phyloP scores from a whole-genome alignment of 352 stramenopile genomes.

The Phytophthora tentaculata region DNA sequence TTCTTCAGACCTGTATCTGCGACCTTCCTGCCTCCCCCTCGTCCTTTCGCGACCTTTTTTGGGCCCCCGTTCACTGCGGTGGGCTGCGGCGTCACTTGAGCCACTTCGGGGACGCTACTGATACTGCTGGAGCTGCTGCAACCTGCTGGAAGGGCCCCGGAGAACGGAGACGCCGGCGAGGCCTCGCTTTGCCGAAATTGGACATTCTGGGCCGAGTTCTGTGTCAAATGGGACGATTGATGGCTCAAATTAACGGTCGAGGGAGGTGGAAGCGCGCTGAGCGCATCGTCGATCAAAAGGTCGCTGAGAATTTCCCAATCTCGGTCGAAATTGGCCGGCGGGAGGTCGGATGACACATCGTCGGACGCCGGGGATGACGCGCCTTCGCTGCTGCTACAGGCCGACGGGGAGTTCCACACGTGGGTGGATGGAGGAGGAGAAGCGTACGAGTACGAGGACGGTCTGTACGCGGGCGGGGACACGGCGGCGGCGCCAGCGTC shows the following conservation, averaged over 20 bases:
- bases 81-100: neutral
- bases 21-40: slow-evolving; percentile 15
- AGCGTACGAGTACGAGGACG: slow-evolving; percentile 4
- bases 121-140: slow-evolving; percentile 14
- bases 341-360: neutral
- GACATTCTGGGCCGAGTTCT: neutral
- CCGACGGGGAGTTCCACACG: slow-evolving; percentile 15
- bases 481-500: neutral
- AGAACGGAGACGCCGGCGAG: slow-evolving; percentile 21
- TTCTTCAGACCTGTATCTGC: slow-evolving; percentile 9
- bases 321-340: slow-evolving; percentile 15
- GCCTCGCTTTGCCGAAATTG: slow-evolving; percentile 16
- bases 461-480: neutral
- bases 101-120: slow-evolving; percentile 10
- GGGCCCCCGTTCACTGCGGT: neutral
- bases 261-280: slow-evolving; percentile 19
- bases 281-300: slow-evolving; percentile 57
- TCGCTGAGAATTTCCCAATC: slow-evolving; percentile 72
- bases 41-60: slow-evolving; percentile 19
- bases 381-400: slow-evolving; percentile 24
- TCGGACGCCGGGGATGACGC: neutral
- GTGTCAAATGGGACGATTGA: slow-evolving; percentile 3
- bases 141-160: slow-evolving; percentile 11
- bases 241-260: neutral
- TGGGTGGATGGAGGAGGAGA: slow-evolving; percentile 1